These are phyloP conservation scores for Astrothelium subdiscretum DNA, from an alignment of 495 filamentous ascomycete genomes.

Conservation along the genomic window DNA sequence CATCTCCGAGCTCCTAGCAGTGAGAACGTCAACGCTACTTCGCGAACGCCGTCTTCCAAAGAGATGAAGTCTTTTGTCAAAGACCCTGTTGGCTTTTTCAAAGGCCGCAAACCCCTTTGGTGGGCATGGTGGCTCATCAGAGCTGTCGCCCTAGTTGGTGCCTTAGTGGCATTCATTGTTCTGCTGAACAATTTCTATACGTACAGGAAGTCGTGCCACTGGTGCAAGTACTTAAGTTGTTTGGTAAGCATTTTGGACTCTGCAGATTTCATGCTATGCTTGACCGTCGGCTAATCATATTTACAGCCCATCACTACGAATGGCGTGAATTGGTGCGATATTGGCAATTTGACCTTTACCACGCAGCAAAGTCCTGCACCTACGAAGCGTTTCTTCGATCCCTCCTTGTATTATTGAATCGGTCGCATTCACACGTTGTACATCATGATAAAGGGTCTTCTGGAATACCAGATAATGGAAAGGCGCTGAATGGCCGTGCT, in stretches of 20 bases:
- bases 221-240: constrained; percentile 93
- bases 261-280: background rate
- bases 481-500: background rate
- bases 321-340: constrained; percentile 20
- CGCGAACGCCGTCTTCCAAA: background rate
- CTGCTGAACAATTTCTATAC: constrained; percentile 84
- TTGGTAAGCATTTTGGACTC: constrained; percentile 49
- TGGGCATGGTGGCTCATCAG: constrained; percentile 95
- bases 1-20: constrained; percentile 23
- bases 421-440: too few relatives aligned
- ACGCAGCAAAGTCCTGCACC: background rate
- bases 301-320: constrained; percentile 11
- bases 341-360: constrained; percentile 16
- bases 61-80: constrained; percentile 48
- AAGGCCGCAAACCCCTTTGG: constrained; percentile 82
- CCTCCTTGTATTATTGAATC: background rate
- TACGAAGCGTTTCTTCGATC: background rate
- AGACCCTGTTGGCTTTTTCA: constrained; percentile 73
- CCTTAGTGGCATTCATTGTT: constrained; percentile 71
- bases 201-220: constrained; percentile 56
- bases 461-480: background rate
- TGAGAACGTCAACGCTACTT: constrained; percentile 5
- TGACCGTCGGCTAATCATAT: constrained; percentile 1
- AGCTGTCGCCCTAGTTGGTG: constrained; percentile 63
- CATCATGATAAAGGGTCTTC: background rate